Conservation (phyloP, 176 grass and related monocot genomes). For the Oryza nivara region DNA sequence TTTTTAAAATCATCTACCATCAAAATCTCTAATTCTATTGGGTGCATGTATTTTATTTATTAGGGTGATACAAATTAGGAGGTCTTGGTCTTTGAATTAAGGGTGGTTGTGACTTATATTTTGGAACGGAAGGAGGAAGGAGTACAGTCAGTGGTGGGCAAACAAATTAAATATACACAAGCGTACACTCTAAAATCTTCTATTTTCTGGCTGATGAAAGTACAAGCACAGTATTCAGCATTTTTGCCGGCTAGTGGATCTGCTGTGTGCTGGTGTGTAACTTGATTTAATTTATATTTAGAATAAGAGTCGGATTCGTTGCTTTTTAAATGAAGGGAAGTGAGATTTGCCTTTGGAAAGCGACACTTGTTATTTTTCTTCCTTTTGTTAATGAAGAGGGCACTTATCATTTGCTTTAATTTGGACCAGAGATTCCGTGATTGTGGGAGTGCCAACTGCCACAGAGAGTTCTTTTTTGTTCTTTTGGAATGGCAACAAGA, state of each 20-base stretch:
- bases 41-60: too few relatives aligned
- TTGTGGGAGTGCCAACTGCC: slow-evolving; percentile 39
- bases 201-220: neutral
- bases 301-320: neutral
- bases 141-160: neutral
- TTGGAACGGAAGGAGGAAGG: too few relatives aligned
- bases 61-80: too few relatives aligned
- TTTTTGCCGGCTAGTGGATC: neutral
- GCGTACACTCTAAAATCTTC: neutral
- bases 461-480: neutral
- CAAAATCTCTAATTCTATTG: too few relatives aligned
- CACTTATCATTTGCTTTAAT: neutral
- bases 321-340: neutral
- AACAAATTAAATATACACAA: neutral
- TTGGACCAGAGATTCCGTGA: slow-evolving; percentile 16
- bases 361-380: slow-evolving; percentile 6
- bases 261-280: neutral
- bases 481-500: neutral
- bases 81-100: too few relatives aligned
- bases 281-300: slow-evolving; percentile 5
- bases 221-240: neutral
- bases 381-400: neutral
- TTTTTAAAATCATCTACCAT: too few relatives aligned
- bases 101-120: too few relatives aligned
- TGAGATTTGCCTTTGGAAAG: slow-evolving; percentile 42